A percentile compares a stretch with the other conserved stretches of the same genome.
phyloP scores from a whole-genome alignment of 768 basidiomycete species.

The Tulasnella sp. region DNA sequence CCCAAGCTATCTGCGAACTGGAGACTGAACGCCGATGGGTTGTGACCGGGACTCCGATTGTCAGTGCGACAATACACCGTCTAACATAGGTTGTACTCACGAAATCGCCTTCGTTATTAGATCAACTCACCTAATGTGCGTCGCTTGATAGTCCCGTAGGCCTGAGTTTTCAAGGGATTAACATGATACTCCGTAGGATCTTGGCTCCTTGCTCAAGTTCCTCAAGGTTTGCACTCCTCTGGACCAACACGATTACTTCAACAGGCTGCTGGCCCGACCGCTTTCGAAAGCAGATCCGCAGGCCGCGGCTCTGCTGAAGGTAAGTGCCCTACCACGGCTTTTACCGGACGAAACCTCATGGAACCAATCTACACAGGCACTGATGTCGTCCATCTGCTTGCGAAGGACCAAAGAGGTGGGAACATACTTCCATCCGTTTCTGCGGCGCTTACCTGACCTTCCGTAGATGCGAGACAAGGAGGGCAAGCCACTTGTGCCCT shows the following conservation, averaged over 20 bases:
- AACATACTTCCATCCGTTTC: background rate
- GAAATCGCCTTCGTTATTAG: constrained; percentile 39
- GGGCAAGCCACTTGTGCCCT: constrained; percentile 66
- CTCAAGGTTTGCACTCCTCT: constrained; percentile 80
- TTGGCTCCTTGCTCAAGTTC: constrained; percentile 82
- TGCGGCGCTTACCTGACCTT: constrained; percentile 33
- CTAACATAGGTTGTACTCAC: background rate
- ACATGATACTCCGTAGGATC: constrained; percentile 47
- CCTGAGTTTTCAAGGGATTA: constrained; percentile 36
- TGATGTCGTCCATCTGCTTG: constrained; percentile 76
- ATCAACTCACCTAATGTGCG: constrained; percentile 65
- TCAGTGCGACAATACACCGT: constrained; percentile 43
- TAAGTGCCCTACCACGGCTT: constrained; percentile 38
- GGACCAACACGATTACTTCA: constrained; percentile 79
- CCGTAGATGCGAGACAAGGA: constrained; percentile 75
- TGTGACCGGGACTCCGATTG: constrained; percentile 83
- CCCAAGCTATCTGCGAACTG: constrained; percentile 60
- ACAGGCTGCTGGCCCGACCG: constrained; percentile 71
- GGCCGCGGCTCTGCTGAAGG: constrained; percentile 69
- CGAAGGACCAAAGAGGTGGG: constrained; percentile 72
- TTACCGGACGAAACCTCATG: background rate
- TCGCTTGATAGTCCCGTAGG: background rate
- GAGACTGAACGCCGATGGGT: constrained; percentile 55
- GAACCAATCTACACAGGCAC: constrained; percentile 44
- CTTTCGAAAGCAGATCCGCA: constrained; percentile 62